Conservation (phyloP, 169 alveolate genomes). For the Neospora caninum region DNA sequence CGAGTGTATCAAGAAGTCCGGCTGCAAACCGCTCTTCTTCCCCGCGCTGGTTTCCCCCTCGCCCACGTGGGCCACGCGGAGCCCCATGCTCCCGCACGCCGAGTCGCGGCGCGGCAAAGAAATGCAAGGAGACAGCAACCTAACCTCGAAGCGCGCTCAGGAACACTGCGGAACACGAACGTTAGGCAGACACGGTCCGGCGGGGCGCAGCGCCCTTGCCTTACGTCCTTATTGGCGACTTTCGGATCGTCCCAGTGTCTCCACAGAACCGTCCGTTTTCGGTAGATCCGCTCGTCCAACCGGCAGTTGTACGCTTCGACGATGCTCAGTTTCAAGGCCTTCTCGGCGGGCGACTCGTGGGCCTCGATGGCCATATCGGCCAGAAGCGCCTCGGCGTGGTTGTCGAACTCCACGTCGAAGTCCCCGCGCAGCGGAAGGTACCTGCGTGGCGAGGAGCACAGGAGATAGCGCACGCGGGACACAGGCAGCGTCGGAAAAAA, state of each 20-base stretch:
- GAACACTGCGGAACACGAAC: too few species aligned
- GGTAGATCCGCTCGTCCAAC: slow-evolving; percentile 88
- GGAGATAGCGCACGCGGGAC: neutral
- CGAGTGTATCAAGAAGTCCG: neutral
- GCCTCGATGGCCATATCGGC: slow-evolving; percentile 96
- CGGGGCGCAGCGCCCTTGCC: neutral
- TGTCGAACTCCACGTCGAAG: slow-evolving; percentile 96
- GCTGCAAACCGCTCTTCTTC: too few species aligned
- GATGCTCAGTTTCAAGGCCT: slow-evolving; percentile 29
- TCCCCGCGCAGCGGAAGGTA: slow-evolving; percentile 96
- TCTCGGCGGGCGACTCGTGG: slow-evolving; percentile 53
- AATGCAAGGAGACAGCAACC: too few species aligned
- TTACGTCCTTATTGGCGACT: slow-evolving; percentile 83
- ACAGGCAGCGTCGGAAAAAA: neutral
- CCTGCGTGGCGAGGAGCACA: neutral
- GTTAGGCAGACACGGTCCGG: too few species aligned
- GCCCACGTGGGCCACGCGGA: too few species aligned
- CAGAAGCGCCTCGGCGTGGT: slow-evolving; percentile 95
- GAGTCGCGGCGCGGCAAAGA: too few species aligned
- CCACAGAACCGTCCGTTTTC: slow-evolving; percentile 81
- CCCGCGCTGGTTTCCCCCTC: too few species aligned
- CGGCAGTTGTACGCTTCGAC: slow-evolving; percentile 85
- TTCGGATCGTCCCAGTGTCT: slow-evolving; percentile 85
- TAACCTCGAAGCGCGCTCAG: too few species aligned
- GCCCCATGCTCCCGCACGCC: too few species aligned